Conservation (phyloP, 2,329 filamentous ascomycete species). For the Ophiocordyceps camponoti-rufipedis region DNA sequence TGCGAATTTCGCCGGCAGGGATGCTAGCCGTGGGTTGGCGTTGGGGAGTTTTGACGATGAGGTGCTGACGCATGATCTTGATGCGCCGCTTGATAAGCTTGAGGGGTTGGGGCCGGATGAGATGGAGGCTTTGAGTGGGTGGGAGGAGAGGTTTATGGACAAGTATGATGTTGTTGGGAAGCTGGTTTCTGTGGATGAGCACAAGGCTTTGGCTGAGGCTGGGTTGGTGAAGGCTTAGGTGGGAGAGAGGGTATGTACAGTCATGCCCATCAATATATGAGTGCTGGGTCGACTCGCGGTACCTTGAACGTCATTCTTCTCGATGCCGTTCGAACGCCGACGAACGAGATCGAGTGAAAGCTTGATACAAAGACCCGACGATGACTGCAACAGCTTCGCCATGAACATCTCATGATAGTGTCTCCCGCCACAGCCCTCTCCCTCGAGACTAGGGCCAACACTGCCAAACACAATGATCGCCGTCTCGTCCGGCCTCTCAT, state of each 20-base stretch:
- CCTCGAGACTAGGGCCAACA: too few relatives aligned
- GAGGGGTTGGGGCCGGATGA: constrained; percentile 55
- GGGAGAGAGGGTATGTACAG: not conserved
- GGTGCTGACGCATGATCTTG: constrained; percentile 83
- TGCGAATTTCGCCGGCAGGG: constrained; percentile 85
- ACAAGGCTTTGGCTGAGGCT: constrained; percentile 3
- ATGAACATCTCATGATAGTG: too few relatives aligned
- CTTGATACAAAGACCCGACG: too few relatives aligned
- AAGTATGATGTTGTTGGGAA: constrained; percentile 94
- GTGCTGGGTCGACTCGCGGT: not conserved
- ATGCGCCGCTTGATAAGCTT: constrained; percentile 64
- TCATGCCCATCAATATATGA: not conserved
- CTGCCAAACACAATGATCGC: too few relatives aligned
- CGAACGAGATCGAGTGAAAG: not conserved
- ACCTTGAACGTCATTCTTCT: not conserved
- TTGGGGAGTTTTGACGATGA: constrained; percentile 86
- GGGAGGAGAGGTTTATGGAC: constrained; percentile 84
- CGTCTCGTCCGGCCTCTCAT: too few relatives aligned
- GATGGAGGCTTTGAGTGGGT: constrained; percentile 67
- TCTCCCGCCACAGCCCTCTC: too few relatives aligned
- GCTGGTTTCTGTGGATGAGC: constrained; percentile 42
- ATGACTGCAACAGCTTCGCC: too few relatives aligned
- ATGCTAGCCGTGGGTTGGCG: constrained; percentile 75
- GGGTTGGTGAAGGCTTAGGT: not conserved
- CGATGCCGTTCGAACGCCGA: not conserved